These are phyloP conservation scores for Diatrype stigma DNA, from an alignment of 2,329 filamentous ascomycete species.

Conservation along the genomic window DNA sequence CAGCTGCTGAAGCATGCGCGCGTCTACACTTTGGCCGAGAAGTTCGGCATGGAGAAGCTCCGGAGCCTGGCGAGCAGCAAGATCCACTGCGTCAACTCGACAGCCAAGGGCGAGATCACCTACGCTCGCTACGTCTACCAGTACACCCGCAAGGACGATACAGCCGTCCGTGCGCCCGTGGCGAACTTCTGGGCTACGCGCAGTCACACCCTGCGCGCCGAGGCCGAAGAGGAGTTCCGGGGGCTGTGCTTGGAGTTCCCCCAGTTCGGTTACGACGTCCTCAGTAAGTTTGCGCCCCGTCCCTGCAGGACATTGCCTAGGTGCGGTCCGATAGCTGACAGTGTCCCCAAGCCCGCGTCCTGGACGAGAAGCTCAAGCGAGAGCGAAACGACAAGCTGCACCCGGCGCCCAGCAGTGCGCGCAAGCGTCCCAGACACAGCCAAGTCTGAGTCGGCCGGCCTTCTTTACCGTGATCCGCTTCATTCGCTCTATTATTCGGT, in stretches of 20 bases:
- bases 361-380: constrained; percentile 64
- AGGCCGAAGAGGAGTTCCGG: constrained; percentile 83
- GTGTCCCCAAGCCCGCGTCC: constrained; percentile 47
- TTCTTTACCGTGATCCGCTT: neutral
- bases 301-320: constrained; percentile 9
- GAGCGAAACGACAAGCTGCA: constrained; percentile 59
- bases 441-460: constrained; percentile 21
- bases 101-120: constrained; percentile 82
- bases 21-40: constrained; percentile 83
- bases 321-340: constrained; percentile 11
- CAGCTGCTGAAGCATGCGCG: constrained; percentile 86
- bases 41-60: constrained; percentile 64
- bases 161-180: constrained; percentile 72
- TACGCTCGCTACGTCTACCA: constrained; percentile 90
- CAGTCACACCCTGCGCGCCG: constrained; percentile 74
- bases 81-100: constrained; percentile 87
- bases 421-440: constrained; percentile 56
- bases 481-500: neutral
- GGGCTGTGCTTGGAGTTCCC: constrained; percentile 82
- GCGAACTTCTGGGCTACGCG: constrained; percentile 87
- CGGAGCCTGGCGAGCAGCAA: constrained; percentile 78
- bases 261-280: constrained; percentile 88
- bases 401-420: constrained; percentile 42
- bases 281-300: constrained; percentile 52
- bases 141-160: constrained; percentile 66